Evolutionary conservation across 768 basidiomycete species (phyloP), one percentile per base, ranked within the genome.

Genomic region (Thelephora aurantiotincta): DNA sequence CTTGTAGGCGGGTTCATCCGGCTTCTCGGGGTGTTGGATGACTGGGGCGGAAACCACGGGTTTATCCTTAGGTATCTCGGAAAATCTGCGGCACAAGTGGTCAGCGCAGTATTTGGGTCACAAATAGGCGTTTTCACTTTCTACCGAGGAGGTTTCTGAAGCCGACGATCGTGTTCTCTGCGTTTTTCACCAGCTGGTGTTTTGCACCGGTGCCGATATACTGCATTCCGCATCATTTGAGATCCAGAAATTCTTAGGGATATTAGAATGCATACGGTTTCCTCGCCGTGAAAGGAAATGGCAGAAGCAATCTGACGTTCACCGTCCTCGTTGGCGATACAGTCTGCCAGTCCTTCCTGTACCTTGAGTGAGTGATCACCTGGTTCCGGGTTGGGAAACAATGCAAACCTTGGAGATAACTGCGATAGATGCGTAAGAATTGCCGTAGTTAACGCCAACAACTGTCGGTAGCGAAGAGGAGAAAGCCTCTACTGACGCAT

Each of bases 241-340:
- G 26, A 30, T 30, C 26, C 26, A 30, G 26, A 30, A 30, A 30
- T 48, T 22, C 50, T 45, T 18, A 34, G n/a, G 33, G 22, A 47
- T 6, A 48, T 50, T 14, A 12, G 52, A 22, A 30, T 20, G 71
- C 83, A 56, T 58, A 90, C 92, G 61, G 83, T 79, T 63, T 97
- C 86, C 63, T 94, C 88, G 22, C 90, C 91, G 35, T 78, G 77
- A 62, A 94, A 98, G 0, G 92, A 78, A 47, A 98, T 70, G 22
- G 91, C 91, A 60, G 88, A 90, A 0, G 91, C 91, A 57, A 99
- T 98, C 68, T 99, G 94, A 30, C 96, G 82, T 60, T 97, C 94
- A 26, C 96, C 94, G 61, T 98, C 94, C 61, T 98, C 93, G 61
- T 97, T 98, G 5, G 93, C 96, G 51, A 98, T 97, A 61, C 89